Conservation (phyloP, 345 rosid genomes). For the Mallotus nudiflorus region DNA sequence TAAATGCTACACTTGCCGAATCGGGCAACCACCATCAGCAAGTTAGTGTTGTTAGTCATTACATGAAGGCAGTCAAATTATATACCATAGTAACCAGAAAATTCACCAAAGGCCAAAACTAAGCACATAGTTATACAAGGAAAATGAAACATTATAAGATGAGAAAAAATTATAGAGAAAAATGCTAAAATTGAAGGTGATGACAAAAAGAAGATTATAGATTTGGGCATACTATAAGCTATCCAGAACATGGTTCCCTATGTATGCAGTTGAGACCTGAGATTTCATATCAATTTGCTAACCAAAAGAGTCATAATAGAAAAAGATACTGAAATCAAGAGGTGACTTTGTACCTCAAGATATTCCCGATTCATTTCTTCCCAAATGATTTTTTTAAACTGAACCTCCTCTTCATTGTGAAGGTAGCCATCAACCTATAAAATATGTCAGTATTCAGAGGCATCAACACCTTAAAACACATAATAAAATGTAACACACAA, state of each 20-base stretch:
- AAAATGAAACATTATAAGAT: no score
- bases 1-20: background rate
- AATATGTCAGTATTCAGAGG: conserved; percentile 2
- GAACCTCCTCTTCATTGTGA: conserved; percentile 71
- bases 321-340: conserved; percentile 6
- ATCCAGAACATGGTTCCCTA: background rate
- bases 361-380: conserved; percentile 80
- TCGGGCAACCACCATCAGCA: background rate
- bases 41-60: background rate
- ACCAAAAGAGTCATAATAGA: background rate
- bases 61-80: background rate
- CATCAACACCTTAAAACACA: background rate
- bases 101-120: background rate
- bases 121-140: background rate
- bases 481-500: background rate
- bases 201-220: background rate
- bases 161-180: no score
- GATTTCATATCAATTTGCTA: background rate
- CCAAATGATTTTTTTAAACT: conserved; percentile 66
- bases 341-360: conserved; percentile 58
- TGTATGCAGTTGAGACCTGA: background rate
- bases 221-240: background rate
- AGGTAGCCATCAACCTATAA: conserved; percentile 77
- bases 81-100: background rate
- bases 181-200: background rate